These are phyloP conservation scores for Cornus kousa DNA, from an alignment of 148 eudicot genomes.

Conservation along the genomic window DNA sequence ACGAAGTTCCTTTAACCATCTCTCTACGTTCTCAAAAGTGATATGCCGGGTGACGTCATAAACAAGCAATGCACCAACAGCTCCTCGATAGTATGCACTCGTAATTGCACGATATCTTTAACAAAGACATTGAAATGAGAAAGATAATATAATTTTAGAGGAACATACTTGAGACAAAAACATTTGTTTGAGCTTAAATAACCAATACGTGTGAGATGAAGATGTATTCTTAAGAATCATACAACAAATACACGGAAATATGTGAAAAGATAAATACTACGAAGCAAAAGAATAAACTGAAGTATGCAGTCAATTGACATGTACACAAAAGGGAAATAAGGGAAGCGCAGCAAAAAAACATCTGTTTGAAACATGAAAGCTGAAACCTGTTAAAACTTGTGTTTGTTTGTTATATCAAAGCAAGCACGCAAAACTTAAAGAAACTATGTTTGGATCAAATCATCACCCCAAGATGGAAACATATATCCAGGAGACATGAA, in stretches of 20 bases:
- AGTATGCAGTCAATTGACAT: not conserved
- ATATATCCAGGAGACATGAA: not conserved
- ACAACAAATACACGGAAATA: not conserved
- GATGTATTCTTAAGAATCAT: no score
- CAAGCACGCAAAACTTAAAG: no score
- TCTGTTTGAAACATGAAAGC: not conserved
- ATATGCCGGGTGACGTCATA: slow-evolving; percentile 35
- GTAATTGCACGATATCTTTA: slow-evolving; percentile 42
- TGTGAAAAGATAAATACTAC: not conserved
- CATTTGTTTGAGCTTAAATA: no score
- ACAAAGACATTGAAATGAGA: slow-evolving; percentile 2
- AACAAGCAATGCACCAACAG: slow-evolving; percentile 36
- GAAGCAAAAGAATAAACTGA: not conserved
- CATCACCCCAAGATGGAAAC: not conserved
- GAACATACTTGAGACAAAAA: not conserved
- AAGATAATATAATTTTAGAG: not conserved
- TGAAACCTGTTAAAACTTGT: not conserved
- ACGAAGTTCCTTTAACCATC: slow-evolving; percentile 43
- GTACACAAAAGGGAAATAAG: not conserved
- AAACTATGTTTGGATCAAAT: not conserved
- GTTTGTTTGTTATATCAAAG: no score
- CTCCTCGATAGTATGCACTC: slow-evolving; percentile 47
- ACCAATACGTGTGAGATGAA: not conserved
- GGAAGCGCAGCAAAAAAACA: not conserved
- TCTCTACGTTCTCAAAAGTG: slow-evolving; percentile 42